A percentile compares a stretch with the other conserved stretches of the same genome.
Conservation (phyloP, 345 rosid genomes). For the Cardamine occulta region DNA sequence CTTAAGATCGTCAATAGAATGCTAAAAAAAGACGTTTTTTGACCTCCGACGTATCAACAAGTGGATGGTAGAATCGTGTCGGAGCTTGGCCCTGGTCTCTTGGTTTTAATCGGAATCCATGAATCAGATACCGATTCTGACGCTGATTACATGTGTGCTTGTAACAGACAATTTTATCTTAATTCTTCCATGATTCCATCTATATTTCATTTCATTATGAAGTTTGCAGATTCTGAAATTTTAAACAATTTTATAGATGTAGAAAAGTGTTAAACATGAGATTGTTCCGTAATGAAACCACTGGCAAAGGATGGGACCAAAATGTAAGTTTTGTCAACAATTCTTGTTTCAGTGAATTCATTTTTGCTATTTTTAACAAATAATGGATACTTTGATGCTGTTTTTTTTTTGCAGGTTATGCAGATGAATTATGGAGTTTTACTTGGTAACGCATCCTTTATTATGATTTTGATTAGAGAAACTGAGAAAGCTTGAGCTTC, state of each 20-base stretch:
- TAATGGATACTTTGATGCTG: background rate
- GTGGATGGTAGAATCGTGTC: constrained; percentile 78
- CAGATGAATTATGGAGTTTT: constrained; percentile 74
- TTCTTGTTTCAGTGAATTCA: background rate
- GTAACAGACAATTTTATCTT: background rate
- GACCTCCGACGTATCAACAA: constrained; percentile 39
- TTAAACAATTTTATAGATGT: constrained; percentile 51
- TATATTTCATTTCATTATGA: background rate
- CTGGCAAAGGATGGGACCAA: constrained; percentile 88
- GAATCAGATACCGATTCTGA: constrained; percentile 77
- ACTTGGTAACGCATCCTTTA: constrained; percentile 53
- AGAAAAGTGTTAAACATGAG: constrained; percentile 91
- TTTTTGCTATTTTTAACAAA: background rate
- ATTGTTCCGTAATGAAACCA: constrained; percentile 73
- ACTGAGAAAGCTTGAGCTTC: background rate
- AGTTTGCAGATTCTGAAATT: constrained; percentile 4
- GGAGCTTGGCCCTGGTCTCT: constrained; percentile 87
- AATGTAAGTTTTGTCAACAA: constrained; percentile 50
- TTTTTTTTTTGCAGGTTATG: constrained; percentile 66
- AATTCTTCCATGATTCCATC: no score
- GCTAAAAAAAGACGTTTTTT: background rate
- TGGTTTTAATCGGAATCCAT: constrained; percentile 79
- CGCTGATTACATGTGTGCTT: constrained; percentile 74
- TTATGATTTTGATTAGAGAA: background rate
- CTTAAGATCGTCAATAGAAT: background rate